These are phyloP conservation scores for Thermothielavioides terrestris DNA, from an alignment of 495 filamentous ascomycete genomes.

Conservation along the genomic window DNA sequence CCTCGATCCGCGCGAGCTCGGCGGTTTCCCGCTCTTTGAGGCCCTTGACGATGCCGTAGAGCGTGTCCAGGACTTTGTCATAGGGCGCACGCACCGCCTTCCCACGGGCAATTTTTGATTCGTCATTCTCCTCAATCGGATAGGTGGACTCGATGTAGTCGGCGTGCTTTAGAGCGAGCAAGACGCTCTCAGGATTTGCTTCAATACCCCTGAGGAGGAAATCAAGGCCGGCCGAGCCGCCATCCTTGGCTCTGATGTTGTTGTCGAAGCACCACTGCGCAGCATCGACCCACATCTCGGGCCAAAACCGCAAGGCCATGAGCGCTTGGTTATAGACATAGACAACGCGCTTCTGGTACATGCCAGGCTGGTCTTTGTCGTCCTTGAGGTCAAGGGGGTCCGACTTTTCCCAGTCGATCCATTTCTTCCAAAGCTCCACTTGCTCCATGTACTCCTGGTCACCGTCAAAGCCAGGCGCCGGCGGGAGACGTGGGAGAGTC, in stretches of 20 bases:
- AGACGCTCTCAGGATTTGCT: slow-evolving; percentile 87
- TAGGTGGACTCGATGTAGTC: slow-evolving; percentile 72
- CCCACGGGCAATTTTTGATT: slow-evolving; percentile 58
- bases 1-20: slow-evolving; percentile 64
- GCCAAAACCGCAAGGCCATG: slow-evolving; percentile 89
- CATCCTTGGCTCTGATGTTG: slow-evolving; percentile 47
- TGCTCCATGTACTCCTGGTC: slow-evolving; percentile 78
- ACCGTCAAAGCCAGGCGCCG: slow-evolving; percentile 76
- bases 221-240: slow-evolving; percentile 49
- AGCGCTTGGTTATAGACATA: slow-evolving; percentile 91
- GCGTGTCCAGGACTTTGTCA: slow-evolving; percentile 69
- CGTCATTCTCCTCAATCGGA: slow-evolving; percentile 61
- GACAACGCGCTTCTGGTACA: slow-evolving; percentile 67
- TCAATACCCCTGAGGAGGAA: slow-evolving; percentile 74
- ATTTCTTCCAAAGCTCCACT: slow-evolving; percentile 83
- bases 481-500: slow-evolving; percentile 71
- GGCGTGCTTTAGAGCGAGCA: slow-evolving; percentile 79
- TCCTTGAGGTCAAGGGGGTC: slow-evolving; percentile 76
- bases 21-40: slow-evolving; percentile 62
- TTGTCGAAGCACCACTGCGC: slow-evolving; percentile 88
- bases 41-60: slow-evolving; percentile 72
- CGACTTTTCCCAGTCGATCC: slow-evolving; percentile 90
- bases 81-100: slow-evolving; percentile 71
- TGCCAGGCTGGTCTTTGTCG: slow-evolving; percentile 71
- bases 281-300: slow-evolving; percentile 91